These are phyloP conservation scores for Cercospora sojina DNA, from an alignment of 2,329 filamentous ascomycete species.

Conservation along the genomic window DNA sequence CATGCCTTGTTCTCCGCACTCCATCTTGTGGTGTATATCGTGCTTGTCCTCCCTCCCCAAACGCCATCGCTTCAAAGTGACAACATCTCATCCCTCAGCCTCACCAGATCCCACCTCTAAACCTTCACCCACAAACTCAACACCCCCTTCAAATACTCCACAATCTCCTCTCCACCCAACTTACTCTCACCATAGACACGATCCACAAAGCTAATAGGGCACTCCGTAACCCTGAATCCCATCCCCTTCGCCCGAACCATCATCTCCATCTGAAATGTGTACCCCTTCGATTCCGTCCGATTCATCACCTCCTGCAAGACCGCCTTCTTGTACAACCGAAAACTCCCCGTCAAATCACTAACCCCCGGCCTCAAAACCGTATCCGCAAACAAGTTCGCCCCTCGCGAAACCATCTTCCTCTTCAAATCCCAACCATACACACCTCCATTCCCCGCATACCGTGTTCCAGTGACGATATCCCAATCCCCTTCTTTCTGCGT, in stretches of 20 bases:
- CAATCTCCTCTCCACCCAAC: slow-evolving; percentile 91
- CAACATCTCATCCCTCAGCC: background rate
- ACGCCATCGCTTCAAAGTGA: slow-evolving; percentile 24
- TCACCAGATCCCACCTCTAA: slow-evolving; percentile 24
- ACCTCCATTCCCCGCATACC: slow-evolving; percentile 81
- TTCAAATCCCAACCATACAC: slow-evolving; percentile 97
- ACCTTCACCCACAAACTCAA: slow-evolving; percentile 53
- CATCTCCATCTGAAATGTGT: slow-evolving; percentile 99
- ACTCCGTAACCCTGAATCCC: slow-evolving; percentile 91
- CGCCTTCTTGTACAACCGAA: slow-evolving; percentile 87
- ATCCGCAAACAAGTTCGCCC: slow-evolving; percentile 93
- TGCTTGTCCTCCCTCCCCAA: slow-evolving; percentile 2
- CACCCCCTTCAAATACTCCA: slow-evolving; percentile 80
- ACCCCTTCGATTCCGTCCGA: slow-evolving; percentile 92
- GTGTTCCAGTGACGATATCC: slow-evolving; percentile 95
- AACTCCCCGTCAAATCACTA: slow-evolving; percentile 92
- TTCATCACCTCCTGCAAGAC: slow-evolving; percentile 87
- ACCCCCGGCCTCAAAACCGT: slow-evolving; percentile 90
- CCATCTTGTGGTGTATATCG: background rate
- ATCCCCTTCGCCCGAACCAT: slow-evolving; percentile 96
- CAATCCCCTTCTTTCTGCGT: slow-evolving; percentile 75
- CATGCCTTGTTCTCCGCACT: slow-evolving; percentile 1
- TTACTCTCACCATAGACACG: slow-evolving; percentile 94
- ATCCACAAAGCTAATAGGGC: slow-evolving; percentile 95
- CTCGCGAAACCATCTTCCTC: slow-evolving; percentile 70